A percentile compares a stretch with the other conserved stretches of the same genome.
Evolutionary conservation across 306 rosid genomes (phyloP).

Genomic region (Potentilla sterilis): DNA sequence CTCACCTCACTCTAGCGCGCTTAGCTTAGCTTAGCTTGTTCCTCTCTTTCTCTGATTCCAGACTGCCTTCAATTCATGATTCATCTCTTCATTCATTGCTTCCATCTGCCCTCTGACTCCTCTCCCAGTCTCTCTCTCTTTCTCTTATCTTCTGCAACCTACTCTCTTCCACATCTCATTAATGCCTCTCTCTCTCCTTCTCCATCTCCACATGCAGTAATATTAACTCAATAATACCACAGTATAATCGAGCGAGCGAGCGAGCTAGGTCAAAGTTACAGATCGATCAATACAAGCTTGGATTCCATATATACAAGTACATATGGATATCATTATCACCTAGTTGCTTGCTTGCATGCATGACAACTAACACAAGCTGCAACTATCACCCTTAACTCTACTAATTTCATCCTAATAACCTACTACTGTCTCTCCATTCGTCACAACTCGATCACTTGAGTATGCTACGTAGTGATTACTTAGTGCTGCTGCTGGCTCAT

Average conservation of each 20-base stretch:
- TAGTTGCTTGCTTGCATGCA: neutral
- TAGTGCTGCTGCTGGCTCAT: neutral
- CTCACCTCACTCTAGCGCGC: too few species aligned
- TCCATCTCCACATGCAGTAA: conserved; percentile 3
- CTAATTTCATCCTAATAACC: neutral
- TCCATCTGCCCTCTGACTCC: conserved; percentile 4
- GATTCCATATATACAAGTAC: too few species aligned
- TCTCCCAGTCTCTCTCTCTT: neutral
- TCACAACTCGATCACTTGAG: neutral
- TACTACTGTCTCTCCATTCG: neutral
- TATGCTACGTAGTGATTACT: neutral
- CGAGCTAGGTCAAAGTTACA: neutral
- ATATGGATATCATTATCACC: too few species aligned
- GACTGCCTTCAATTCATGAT: conserved; percentile 26
- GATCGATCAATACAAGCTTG: too few species aligned
- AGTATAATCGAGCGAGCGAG: neutral
- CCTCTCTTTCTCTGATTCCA: neutral
- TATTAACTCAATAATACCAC: neutral
- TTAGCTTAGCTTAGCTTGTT: too few species aligned
- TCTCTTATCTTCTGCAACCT: conserved; percentile 33
- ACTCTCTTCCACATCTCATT: conserved; percentile 28
- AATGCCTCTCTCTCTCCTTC: conserved; percentile 12
- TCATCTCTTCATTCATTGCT: conserved; percentile 27
- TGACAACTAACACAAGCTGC: neutral
- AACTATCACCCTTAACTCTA: neutral